phyloP scores from a whole-genome alignment of 176 grass and related monocot species.

The Aegilops longissima region DNA sequence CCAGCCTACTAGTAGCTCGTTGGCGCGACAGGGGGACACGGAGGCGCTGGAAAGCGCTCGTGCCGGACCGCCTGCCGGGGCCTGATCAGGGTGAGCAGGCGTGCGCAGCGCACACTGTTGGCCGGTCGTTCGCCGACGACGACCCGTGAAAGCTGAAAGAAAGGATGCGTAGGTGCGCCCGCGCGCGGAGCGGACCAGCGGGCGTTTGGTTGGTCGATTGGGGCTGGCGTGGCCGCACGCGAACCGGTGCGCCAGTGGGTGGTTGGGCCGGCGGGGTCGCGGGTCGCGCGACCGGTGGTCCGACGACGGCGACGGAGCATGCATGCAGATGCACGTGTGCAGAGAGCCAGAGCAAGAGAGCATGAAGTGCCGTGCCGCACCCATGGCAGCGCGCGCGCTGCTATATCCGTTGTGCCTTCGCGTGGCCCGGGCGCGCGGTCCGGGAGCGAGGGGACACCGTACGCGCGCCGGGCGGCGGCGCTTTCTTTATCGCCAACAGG shows the following conservation, averaged over 20 bases:
- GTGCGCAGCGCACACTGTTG: background rate
- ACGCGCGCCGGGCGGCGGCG: constrained; percentile 29
- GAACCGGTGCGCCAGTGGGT: background rate
- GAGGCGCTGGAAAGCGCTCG: constrained; percentile 23
- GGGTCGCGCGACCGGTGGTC: background rate
- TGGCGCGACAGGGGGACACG: constrained; percentile 18
- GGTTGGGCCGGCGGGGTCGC: background rate
- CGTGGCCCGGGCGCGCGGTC: background rate
- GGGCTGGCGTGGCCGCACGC: too few relatives aligned
- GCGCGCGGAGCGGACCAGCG: too few relatives aligned
- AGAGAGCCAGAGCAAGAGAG: too few relatives aligned
- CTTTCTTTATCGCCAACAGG: background rate
- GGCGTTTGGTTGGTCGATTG: too few relatives aligned
- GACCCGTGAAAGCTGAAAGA: background rate
- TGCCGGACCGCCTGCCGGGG: constrained; percentile 17
- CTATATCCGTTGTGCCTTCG: background rate
- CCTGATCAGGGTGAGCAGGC: constrained; percentile 21
- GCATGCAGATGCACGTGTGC: too few relatives aligned
- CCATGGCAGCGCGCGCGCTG: background rate
- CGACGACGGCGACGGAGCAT: too few relatives aligned
- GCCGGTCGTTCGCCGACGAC: background rate
- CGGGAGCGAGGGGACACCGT: constrained; percentile 42
- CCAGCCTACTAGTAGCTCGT: background rate
- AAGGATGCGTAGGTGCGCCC: too few relatives aligned
- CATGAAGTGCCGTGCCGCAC: background rate